Percentiles rank a stretch among this genome's conserved stretches.
These are phyloP conservation scores for Candida morakotiae DNA, from an alignment of 805 yeast genomes.

Conservation along the genomic window DNA sequence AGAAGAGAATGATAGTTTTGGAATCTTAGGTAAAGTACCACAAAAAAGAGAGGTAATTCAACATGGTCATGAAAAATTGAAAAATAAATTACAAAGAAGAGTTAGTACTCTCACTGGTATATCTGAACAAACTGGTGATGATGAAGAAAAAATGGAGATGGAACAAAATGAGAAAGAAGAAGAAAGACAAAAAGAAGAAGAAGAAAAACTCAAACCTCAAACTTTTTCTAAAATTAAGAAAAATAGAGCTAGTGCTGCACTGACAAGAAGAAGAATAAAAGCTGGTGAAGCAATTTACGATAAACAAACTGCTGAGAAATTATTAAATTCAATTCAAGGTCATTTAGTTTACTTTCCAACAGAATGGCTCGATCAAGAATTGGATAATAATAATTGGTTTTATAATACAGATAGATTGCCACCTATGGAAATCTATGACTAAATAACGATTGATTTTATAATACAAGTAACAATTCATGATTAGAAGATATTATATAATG, in stretches of 20 bases:
- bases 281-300: slow-evolving; percentile 56
- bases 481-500: too few species aligned
- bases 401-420: slow-evolving; percentile 91
- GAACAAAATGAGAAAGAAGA: slow-evolving; percentile 3
- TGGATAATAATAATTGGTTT: slow-evolving; percentile 92
- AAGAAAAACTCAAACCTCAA: neutral
- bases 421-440: slow-evolving; percentile 91
- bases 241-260: slow-evolving; percentile 35
- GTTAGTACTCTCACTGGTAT: slow-evolving; percentile 5
- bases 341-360: slow-evolving; percentile 88
- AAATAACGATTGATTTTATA: too few species aligned
- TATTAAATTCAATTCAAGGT: slow-evolving; percentile 73
- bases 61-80: slow-evolving; percentile 2
- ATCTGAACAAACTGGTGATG: neutral
- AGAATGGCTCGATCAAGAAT: slow-evolving; percentile 84
- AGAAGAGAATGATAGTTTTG: slow-evolving; percentile 24
- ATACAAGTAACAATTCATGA: too few species aligned
- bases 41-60: slow-evolving; percentile 10
- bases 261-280: slow-evolving; percentile 29
- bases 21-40: slow-evolving; percentile 34
- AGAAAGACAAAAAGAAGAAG: slow-evolving; percentile 1
- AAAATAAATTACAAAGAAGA: slow-evolving; percentile 8
- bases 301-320: slow-evolving; percentile 69
- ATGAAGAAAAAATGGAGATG: slow-evolving; percentile 1
- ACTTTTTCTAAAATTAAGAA: slow-evolving; percentile 14